These are phyloP conservation scores for Phyllosticta citribraziliensis DNA, from an alignment of 2,329 filamentous ascomycete genomes.

Conservation along the genomic window DNA sequence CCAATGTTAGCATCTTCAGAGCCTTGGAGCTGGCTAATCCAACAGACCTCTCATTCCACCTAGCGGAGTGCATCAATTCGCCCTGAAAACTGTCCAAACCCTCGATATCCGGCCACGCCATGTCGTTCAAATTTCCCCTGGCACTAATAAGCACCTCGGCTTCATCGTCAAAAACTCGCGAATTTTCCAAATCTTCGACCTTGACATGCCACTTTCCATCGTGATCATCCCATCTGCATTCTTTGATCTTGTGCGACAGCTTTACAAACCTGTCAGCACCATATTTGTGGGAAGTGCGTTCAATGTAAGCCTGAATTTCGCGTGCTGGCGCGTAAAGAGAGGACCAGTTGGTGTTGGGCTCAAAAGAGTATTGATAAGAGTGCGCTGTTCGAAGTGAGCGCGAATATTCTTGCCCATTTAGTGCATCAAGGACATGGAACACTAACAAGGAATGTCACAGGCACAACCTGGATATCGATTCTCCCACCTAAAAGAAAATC, in stretches of 20 bases:
- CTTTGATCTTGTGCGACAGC: constrained; percentile 25
- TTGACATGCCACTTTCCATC: constrained; percentile 28
- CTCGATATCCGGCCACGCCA: constrained; percentile 25
- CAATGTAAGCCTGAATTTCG: constrained; percentile 31
- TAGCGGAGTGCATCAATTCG: constrained; percentile 27
- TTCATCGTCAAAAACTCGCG: constrained; percentile 18
- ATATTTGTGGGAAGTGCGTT: constrained; percentile 25
- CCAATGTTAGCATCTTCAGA: background rate
- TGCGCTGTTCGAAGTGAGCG: constrained; percentile 19
- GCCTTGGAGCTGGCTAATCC: background rate
- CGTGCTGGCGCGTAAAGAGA: constrained; percentile 29
- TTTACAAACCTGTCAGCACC: constrained; percentile 29
- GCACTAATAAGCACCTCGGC: constrained; percentile 23
- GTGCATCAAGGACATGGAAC: background rate
- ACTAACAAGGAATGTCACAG: constrained; percentile 30
- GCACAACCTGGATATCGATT: constrained; percentile 34
- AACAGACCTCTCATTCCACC: constrained; percentile 24
- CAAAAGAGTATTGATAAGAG: constrained; percentile 36
- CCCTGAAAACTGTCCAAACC: constrained; percentile 23
- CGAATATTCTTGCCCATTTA: background rate
- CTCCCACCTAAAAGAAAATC: background rate
- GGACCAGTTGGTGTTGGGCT: constrained; percentile 33
- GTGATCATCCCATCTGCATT: constrained; percentile 24
- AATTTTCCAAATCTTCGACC: constrained; percentile 23
- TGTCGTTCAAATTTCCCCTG: constrained; percentile 24